Percentiles rank a stretch among this genome's conserved stretches.
Conservation (phyloP, 352 stramenopile species). For the Peronospora belbahrii region DNA sequence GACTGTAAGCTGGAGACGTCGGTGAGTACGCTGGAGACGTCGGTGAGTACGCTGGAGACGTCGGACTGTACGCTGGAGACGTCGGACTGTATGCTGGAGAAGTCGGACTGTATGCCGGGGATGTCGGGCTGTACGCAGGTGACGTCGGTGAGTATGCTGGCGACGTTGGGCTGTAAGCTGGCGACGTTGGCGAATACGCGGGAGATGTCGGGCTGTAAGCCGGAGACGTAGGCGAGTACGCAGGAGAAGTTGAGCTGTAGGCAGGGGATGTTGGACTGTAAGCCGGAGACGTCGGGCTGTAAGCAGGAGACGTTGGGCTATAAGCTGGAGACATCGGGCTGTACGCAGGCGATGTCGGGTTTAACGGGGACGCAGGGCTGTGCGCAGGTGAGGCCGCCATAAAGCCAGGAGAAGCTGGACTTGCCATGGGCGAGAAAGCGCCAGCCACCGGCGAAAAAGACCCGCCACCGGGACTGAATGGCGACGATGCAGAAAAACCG, state of each 20-base stretch:
- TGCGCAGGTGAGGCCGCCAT: constrained; percentile 67
- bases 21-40: constrained; percentile 59
- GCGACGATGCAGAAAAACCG: constrained; percentile 85
- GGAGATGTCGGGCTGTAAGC: constrained; percentile 65
- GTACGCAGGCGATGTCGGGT: constrained; percentile 83
- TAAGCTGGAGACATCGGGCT: constrained; percentile 86
- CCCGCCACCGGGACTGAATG: constrained; percentile 73
- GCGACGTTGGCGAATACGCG: constrained; percentile 69
- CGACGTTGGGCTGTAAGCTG: constrained; percentile 64
- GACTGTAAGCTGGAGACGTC: constrained; percentile 58
- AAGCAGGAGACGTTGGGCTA: constrained; percentile 59
- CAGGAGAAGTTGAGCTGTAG: constrained; percentile 70
- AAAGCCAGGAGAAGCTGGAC: constrained; percentile 63
- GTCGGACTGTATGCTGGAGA: constrained; percentile 68
- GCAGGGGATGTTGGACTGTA: constrained; percentile 77
- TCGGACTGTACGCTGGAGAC: constrained; percentile 70
- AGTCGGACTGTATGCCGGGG: constrained; percentile 64
- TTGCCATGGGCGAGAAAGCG: constrained; percentile 83
- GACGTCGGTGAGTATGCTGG: constrained; percentile 82
- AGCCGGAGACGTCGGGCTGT: constrained; percentile 71
- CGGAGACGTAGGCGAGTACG: background rate
- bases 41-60: constrained; percentile 73
- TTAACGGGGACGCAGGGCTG: constrained; percentile 64
- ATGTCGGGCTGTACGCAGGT: constrained; percentile 69
- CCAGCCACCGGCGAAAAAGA: constrained; percentile 86